Evolutionary conservation across 257 asterid genomes (phyloP), one percentile per base, ranked within the genome.

Genomic region (Phtheirospermum japonicum): DNA sequence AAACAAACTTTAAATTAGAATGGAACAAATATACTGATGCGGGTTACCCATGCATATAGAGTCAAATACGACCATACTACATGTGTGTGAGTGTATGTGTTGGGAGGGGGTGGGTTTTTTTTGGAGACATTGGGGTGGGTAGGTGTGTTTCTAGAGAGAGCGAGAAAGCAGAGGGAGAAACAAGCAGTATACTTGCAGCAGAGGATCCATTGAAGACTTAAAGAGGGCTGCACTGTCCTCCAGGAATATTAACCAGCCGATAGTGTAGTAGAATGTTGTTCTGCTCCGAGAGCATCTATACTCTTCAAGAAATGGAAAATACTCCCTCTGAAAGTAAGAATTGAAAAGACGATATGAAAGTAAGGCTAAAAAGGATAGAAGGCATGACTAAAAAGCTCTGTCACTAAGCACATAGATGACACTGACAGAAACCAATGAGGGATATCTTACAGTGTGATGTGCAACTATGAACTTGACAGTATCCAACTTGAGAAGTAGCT

Each of bases 141-240:
- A 23, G 28, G 28, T 23, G 28, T 1, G 28, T 23, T 23, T 11
- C 33, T 5, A 36, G 18, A 32, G 7, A 28, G 19, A 36, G 57
- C 42, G 17, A 20, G 14, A 5, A 65, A 28, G 54, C 33, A 33
- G 63, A 58, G 61, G 61, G 74, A 28, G 50, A 50, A 62, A 19
- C 28, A 63, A 64, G 69, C 14, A 64, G 63, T 64, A 68, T 77
- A 92, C 99, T 73, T 92, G 94, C 57, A 75, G 74, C 69, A 89
- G 81, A 73, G 96, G 94, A 71, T 83, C 95, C 99, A 92, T 86
- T 30, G 99, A 89, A 67, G 96, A 77, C 84, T 89, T 92, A 73
- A 92, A 92, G 72, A 85, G 83, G 74, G 76, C 56, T 3, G 84
- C 76, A 68, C 84, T 92, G 75, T 92, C 99, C 76, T 89, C 97